Evolutionary conservation across 495 filamentous ascomycete genomes (phyloP), one percentile per base, ranked within the genome.

Genomic region (Neurospora tetrasperma): DNA sequence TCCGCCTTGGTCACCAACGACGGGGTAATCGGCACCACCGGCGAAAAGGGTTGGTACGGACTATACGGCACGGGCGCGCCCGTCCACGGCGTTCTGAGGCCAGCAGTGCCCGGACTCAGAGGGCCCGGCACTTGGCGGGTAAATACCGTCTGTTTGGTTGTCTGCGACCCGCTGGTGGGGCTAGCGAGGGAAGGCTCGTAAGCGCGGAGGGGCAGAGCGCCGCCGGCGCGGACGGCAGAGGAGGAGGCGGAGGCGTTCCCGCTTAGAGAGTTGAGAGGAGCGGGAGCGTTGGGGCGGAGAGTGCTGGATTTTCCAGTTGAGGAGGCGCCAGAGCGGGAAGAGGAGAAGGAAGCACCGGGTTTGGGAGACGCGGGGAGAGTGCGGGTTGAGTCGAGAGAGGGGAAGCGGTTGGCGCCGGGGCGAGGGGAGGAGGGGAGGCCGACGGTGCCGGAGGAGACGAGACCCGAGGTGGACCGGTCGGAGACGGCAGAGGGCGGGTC

Each of bases 1-100:
- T 97, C 92, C 73, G 88, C 87, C 80, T 87, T 89, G 12, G 89
- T 93, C 54, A 93, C 90, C 69, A 94, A 84, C 66, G 89, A 89
- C 1, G 94, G 94, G 40, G 94, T 96, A 72, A 98, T 89, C 0
- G 94, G 94, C 18, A 96, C 92, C 9, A 96, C 85, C 0, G 94
- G 94, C 2, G 91, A 93, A 78, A 92, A 95, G 0, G 94, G 94
- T 87, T 97, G 96, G 78, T 98, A 98, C 6, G 94, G 92, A 71
- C 88, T 91, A 80, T 98, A 97, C 7, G 94, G 94, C 42, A 87
- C 85, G 1, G 93, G 89, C 48, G 92, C 88, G 6, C 91, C 93
- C 0, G 92, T 94, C 76, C 88, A 87, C 0, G 92, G 92, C 9
- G 89, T 89, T 68, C 82, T 83, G 74, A 86, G 71, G n/a, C 84